Base-by-base conservation (phyloP, 208 protist species). In the Histomonas meleagridis region DNA sequence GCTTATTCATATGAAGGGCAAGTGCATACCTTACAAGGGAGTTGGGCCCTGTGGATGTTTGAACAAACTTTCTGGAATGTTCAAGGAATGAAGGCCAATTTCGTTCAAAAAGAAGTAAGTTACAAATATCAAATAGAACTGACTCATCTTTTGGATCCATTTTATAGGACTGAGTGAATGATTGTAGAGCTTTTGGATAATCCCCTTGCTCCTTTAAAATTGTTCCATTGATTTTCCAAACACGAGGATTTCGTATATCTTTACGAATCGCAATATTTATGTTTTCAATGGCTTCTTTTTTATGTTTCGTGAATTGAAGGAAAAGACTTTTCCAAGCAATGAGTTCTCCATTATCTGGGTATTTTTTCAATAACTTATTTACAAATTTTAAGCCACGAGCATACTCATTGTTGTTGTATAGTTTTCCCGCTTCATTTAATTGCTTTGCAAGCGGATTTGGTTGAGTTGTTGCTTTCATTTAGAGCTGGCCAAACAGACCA, bases 181-280 rank as follows among this genome's bases (percentile, higher is more conserved):
- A 51, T 57, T 86, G 76, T 3, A 55, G 46, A 38, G 76, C 76
- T 86, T 86, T 86, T 48, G 43, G 23, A 55, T 86, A 86, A 51
- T 86, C 76, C 9, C 76, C 46, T n/a, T 51, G 76, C 55, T 86
- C 46, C 26, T 55, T 51, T 16, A 51, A 32, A n/a, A 86, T 86
- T 86, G 32, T 14, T 0, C 76, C 76, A 38, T 86, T 51, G 26
- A 86, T 32, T 48, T 86, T 86, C 76, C 76, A 86, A 86, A 86
- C 35, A 55, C 14, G 23, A 32, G 76, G n/a, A 21, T 55, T 86
- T 16, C 55, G 51, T 16, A 86, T 86, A 16, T 86, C 46, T 7
- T 28, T 14, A 7, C 76, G 4, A 12, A 86, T 3, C 18, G 76
- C 76, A 18, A 18, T 12, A 5, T 14, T 38, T 21, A 86, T 86